Evolutionary conservation across 179 eudicot species (phyloP).

Genomic region (Vitellaria paradoxa): DNA sequence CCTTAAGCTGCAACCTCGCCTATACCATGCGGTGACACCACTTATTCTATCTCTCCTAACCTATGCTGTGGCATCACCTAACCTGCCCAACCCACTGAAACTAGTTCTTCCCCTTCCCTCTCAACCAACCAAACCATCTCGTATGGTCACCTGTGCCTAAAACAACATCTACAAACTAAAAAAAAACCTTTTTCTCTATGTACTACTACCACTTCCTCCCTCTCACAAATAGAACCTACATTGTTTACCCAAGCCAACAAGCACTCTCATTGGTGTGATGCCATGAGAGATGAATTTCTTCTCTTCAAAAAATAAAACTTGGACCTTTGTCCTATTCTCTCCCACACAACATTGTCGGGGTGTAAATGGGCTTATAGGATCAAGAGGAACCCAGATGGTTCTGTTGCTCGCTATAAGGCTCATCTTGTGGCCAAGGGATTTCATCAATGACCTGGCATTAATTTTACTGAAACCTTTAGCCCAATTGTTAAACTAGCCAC

Average conservation of each 20-base stretch:
- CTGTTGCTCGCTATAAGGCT: neutral
- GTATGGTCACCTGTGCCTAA: too few species aligned
- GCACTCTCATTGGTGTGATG: neutral
- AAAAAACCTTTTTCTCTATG: neutral
- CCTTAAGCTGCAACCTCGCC: too few species aligned
- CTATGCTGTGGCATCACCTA: too few species aligned
- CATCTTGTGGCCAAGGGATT: conserved; percentile 5
- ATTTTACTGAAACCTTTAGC: neutral
- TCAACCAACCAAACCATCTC: too few species aligned
- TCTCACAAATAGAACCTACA: neutral
- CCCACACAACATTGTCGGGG: neutral
- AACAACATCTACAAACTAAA: too few species aligned
- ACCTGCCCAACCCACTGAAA: too few species aligned
- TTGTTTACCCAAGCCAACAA: neutral
- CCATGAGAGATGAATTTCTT: neutral
- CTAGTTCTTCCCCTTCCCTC: too few species aligned
- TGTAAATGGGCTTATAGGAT: neutral
- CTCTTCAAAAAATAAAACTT: neutral
- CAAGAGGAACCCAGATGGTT: neutral
- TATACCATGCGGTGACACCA: too few species aligned
- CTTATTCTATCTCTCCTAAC: too few species aligned
- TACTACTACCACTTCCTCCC: too few species aligned
- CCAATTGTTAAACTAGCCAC: neutral
- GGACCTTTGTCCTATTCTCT: neutral
- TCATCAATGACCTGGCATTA: neutral